phyloP scores from a whole-genome alignment of 2,329 filamentous ascomycete genomes.

The Alternaria infectoria region DNA sequence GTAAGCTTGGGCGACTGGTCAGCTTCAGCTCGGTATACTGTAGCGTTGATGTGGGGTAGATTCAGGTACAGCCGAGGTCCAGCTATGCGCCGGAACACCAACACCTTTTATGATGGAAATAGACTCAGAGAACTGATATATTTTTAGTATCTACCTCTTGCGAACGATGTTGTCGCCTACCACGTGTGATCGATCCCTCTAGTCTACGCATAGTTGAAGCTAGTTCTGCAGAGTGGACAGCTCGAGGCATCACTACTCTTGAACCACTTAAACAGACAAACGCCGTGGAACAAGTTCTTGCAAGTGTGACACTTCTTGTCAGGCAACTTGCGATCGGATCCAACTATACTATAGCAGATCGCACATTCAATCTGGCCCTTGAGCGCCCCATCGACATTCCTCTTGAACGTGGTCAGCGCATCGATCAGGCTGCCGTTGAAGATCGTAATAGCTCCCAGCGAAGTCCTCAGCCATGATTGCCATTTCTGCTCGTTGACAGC shows the following conservation, averaged over 20 bases:
- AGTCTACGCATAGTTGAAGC: conserved; percentile 68
- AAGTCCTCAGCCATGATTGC: conserved; percentile 87
- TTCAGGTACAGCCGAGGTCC: conserved; percentile 9
- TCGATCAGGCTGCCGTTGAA: conserved; percentile 89
- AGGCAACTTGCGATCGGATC: conserved; percentile 84
- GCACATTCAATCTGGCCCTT: conserved; percentile 95
- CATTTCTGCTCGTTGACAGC: conserved; percentile 91
- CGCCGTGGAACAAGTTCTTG: conserved; percentile 89
- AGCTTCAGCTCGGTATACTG: conserved; percentile 4
- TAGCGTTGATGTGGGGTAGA: conserved; percentile 5
- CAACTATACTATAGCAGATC: conserved; percentile 95
- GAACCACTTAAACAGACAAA: conserved; percentile 97
- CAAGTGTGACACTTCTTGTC: conserved; percentile 92
- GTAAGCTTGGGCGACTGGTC: not conserved
- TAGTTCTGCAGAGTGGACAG: conserved; percentile 90
- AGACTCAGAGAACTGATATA: not conserved
- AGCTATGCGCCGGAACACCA: not conserved
- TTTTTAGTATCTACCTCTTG: not conserved
- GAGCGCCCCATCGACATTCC: conserved; percentile 84
- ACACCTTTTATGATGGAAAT: too few relatives aligned
- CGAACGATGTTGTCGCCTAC: not conserved
- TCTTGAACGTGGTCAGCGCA: conserved; percentile 81
- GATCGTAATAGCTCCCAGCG: conserved; percentile 92
- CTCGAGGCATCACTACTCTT: conserved; percentile 89
- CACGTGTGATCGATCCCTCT: not conserved